A percentile compares a stretch with the other conserved stretches of the same genome.
phyloP scores from a whole-genome alignment of 148 eudicot genomes.

The Silene conica region DNA sequence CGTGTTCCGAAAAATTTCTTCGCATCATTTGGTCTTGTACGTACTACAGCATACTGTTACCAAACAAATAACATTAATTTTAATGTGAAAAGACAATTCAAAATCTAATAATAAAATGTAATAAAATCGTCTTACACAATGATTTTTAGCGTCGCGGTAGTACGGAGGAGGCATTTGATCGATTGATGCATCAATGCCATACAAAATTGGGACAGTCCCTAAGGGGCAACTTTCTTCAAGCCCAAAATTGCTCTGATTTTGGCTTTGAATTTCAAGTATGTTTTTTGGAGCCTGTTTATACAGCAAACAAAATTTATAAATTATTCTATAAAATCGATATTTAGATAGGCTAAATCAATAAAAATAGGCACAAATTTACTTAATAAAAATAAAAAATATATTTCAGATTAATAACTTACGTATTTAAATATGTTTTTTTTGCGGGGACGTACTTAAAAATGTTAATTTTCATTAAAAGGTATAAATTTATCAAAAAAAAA shows the following conservation, averaged over 20 bases:
- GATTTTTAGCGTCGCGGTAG: background rate
- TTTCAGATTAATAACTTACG: too few species aligned
- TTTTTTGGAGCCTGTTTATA: background rate
- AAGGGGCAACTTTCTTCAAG: slow-evolving; percentile 12
- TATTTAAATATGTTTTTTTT: too few species aligned
- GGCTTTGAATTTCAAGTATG: background rate
- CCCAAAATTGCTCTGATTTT: background rate
- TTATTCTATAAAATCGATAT: too few species aligned
- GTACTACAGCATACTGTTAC: background rate
- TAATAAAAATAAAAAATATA: too few species aligned
- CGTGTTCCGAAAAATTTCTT: background rate
- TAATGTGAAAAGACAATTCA: too few species aligned
- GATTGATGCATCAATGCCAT: background rate
- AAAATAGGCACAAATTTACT: too few species aligned
- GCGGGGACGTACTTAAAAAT: too few species aligned
- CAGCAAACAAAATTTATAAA: background rate
- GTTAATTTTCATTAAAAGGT: too few species aligned
- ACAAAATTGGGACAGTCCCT: background rate
- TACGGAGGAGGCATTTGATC: background rate
- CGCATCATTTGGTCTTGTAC: background rate
- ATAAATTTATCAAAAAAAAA: too few species aligned
- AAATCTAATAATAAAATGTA: too few species aligned
- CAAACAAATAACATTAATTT: background rate
- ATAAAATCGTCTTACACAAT: background rate
- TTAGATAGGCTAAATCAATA: too few species aligned